Conservation (phyloP, 2,329 filamentous ascomycete species). For the Fusarium hainanense region DNA sequence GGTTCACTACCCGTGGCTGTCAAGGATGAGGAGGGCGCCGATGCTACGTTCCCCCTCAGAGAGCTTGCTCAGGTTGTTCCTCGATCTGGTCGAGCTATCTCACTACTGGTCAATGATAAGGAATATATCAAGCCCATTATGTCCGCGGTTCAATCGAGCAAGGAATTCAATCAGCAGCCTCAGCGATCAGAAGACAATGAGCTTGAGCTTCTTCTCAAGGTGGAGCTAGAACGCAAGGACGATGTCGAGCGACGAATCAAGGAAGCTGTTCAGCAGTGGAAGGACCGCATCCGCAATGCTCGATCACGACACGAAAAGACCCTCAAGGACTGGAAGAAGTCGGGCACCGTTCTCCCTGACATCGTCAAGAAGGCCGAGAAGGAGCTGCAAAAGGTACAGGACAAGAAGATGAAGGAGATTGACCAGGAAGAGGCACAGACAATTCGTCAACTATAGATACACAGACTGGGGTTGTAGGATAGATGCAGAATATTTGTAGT, state of each 20-base stretch:
- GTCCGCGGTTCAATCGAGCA: constrained; percentile 63
- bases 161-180: constrained; percentile 70
- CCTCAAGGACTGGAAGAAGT: constrained; percentile 62
- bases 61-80: constrained; percentile 67
- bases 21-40: constrained; percentile 46
- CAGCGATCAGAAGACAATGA: constrained; percentile 68
- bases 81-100: constrained; percentile 55
- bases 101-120: constrained; percentile 56
- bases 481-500: constrained; percentile 42
- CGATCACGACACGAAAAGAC: constrained; percentile 61
- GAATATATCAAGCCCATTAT: constrained; percentile 65
- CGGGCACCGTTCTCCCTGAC: constrained; percentile 57
- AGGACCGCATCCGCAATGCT: constrained; percentile 60
- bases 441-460: constrained; percentile 52
- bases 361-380: constrained; percentile 61
- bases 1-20: constrained; percentile 58
- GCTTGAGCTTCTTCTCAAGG: constrained; percentile 66
- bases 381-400: constrained; percentile 62
- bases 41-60: constrained; percentile 59
- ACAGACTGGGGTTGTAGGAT: constrained; percentile 13
- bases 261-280: constrained; percentile 62
- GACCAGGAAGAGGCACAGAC: constrained; percentile 62
- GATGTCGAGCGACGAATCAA: constrained; percentile 58
- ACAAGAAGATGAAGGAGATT: constrained; percentile 64
- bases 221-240: constrained; percentile 64